Evolutionary conservation across 2,329 filamentous ascomycete species (phyloP).

Genomic region (Phyllosticta citriasiana): DNA sequence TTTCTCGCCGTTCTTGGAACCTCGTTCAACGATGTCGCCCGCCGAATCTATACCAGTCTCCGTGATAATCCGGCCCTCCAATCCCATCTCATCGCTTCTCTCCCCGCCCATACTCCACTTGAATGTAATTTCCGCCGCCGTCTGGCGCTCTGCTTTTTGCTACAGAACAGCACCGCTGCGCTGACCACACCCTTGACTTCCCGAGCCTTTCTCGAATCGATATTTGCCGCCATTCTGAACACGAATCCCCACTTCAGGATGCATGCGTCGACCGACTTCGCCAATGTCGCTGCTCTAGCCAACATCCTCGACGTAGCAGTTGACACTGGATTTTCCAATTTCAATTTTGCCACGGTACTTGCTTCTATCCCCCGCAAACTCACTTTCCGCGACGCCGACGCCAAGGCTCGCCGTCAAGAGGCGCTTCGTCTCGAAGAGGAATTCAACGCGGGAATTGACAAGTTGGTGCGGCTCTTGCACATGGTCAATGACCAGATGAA

Average conservation of each 20-base stretch:
- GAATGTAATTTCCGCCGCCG: slow-evolving; percentile 54
- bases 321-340: slow-evolving; percentile 46
- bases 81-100: slow-evolving; percentile 46
- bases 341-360: slow-evolving; percentile 15
- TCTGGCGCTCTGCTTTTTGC: slow-evolving; percentile 55
- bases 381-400: not conserved
- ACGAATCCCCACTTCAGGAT: slow-evolving; percentile 41
- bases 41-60: slow-evolving; percentile 14
- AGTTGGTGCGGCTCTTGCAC: slow-evolving; percentile 39
- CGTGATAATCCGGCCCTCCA: slow-evolving; percentile 39
- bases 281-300: slow-evolving; percentile 54
- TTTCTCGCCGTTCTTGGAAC: slow-evolving; percentile 18
- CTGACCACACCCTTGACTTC: slow-evolving; percentile 17
- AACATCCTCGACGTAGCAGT: slow-evolving; percentile 65
- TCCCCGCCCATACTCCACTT: slow-evolving; percentile 44
- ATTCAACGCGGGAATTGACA: slow-evolving; percentile 66
- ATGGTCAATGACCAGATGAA: slow-evolving; percentile 39
- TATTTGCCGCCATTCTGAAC: slow-evolving; percentile 15
- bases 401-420: slow-evolving; percentile 4
- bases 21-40: slow-evolving; percentile 23
- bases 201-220: slow-evolving; percentile 16
- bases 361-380: slow-evolving; percentile 16
- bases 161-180: slow-evolving; percentile 27
- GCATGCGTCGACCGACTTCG: slow-evolving; percentile 53
- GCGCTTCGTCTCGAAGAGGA: slow-evolving; percentile 26